These are phyloP conservation scores for Neurospora pannonica DNA, from an alignment of 495 filamentous ascomycete species.

Conservation along the genomic window DNA sequence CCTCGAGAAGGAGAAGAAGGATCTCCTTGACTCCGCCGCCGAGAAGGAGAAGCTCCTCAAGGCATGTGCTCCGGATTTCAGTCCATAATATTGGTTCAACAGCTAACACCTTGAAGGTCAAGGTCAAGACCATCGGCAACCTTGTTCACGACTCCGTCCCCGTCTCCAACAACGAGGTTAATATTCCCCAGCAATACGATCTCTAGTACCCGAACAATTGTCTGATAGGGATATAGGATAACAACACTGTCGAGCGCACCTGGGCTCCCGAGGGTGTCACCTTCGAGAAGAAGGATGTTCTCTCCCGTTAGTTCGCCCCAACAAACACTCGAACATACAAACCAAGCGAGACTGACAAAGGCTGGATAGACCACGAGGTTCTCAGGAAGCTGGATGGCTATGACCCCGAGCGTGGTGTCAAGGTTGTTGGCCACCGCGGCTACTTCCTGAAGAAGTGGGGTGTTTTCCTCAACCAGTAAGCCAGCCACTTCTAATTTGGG, in stretches of 20 bases:
- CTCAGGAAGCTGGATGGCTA: constrained; percentile 81
- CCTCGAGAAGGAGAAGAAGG: constrained; percentile 72
- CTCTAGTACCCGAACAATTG: background rate
- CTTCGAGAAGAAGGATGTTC: constrained; percentile 47
- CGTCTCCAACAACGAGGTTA: constrained; percentile 71
- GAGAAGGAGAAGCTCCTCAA: constrained; percentile 62
- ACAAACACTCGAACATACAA: background rate
- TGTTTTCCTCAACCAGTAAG: constrained; percentile 60
- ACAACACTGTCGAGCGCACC: constrained; percentile 64
- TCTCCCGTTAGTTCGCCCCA: constrained; percentile 25
- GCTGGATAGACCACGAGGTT: constrained; percentile 71
- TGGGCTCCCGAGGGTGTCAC: constrained; percentile 70
- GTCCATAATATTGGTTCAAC: background rate
- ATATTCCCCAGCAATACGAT: constrained; percentile 21
- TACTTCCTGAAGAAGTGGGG: constrained; percentile 88
- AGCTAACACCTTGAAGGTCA: constrained; percentile 36
- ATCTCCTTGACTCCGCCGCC: constrained; percentile 57
- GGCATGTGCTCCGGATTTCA: background rate
- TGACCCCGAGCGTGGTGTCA: constrained; percentile 86
- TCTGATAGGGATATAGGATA: constrained; percentile 40
- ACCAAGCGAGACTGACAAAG: constrained; percentile 35
- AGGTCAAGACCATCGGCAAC: constrained; percentile 82
- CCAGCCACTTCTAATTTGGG: background rate
- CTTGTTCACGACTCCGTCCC: constrained; percentile 89
- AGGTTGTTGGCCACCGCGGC: constrained; percentile 90